Evolutionary conservation across 768 basidiomycete genomes (phyloP), one percentile per base, ranked within the genome.

Genomic region (Psilocybe subaeruginosa): DNA sequence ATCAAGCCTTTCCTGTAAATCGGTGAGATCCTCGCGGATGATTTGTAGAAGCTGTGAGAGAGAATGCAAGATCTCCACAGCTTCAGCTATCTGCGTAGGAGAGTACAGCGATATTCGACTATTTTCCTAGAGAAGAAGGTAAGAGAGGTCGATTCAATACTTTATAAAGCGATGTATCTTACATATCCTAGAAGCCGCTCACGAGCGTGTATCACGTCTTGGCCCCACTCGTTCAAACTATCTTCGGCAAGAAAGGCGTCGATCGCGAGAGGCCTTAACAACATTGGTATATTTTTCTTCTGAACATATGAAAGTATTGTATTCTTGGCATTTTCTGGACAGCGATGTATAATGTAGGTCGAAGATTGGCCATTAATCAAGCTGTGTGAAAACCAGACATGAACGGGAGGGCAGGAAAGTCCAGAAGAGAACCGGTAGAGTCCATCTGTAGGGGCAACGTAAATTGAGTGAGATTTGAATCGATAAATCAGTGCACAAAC

Each of bases 211-310:
- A 41, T 8, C 12, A 56, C 23, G 5, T 53, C 61, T 5, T n/a
- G 14, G 3, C 58, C 60, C 54, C 54, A 62, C 5, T 19, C 55
- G 12, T 51, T 31, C 12, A 57, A 41, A 9, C 43, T 49, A 12
- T 49, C 54, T 46, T 64, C 66, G 11, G 54, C 54, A 3, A 67
- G 41, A 31, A 64, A 60, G 8, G 54, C 58, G 53, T 67, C 66
- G 8, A 67, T 31, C 3, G 66, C 56, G 4, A 66, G 49, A 49
- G 64, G 62, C 11, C 61, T 62, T 2, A 64, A 53, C 16, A 66
- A 58, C 31, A 55, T 33, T 8, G 30, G 29, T 19, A 39, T 30
- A 4, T 46, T 41, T 39, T 46, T 14, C 17, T 54, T 19, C 23
- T 55, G 19, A 23, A 31, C 45, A 29, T 39, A 60, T 49, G 47